Conservation (phyloP, 768 basidiomycete species). For the Hygrophorus pudorinus region DNA sequence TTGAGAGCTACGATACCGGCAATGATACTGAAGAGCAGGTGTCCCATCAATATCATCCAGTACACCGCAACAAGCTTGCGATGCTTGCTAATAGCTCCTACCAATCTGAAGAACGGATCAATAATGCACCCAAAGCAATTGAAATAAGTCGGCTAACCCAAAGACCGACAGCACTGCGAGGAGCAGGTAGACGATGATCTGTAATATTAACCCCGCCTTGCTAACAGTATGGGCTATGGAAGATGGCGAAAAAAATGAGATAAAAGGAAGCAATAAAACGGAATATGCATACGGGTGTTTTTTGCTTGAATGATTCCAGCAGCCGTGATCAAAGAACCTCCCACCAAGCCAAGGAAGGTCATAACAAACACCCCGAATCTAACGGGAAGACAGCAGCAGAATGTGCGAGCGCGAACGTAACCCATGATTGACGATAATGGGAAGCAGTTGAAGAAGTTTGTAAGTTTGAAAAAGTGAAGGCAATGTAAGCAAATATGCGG, state of each 20-base stretch:
- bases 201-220: conserved; percentile 30
- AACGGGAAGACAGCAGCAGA: conserved; percentile 42
- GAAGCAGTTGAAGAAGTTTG: conserved; percentile 4
- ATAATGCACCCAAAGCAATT: too few relatives aligned
- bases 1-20: conserved; percentile 34
- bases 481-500: too few relatives aligned
- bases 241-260: conserved; percentile 1
- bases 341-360: conserved; percentile 33
- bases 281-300: conserved; percentile 17
- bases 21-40: conserved; percentile 34
- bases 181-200: conserved; percentile 31
- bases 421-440: conserved; percentile 22
- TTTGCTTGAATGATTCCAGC: conserved; percentile 27
- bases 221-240: conserved; percentile 19
- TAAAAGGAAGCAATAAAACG: background rate
- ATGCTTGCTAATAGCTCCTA: conserved; percentile 32
- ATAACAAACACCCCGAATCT: conserved; percentile 38
- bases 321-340: conserved; percentile 30
- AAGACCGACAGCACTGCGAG: conserved; percentile 34
- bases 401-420: conserved; percentile 30
- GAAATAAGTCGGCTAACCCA: conserved; percentile 23
- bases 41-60: conserved; percentile 28
- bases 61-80: conserved; percentile 31
- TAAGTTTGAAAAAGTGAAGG: too few relatives aligned
- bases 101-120: too few relatives aligned